Evolutionary conservation across 2,329 filamentous ascomycete genomes (phyloP).

Genomic region (Sporothrix dimorphospora): DNA sequence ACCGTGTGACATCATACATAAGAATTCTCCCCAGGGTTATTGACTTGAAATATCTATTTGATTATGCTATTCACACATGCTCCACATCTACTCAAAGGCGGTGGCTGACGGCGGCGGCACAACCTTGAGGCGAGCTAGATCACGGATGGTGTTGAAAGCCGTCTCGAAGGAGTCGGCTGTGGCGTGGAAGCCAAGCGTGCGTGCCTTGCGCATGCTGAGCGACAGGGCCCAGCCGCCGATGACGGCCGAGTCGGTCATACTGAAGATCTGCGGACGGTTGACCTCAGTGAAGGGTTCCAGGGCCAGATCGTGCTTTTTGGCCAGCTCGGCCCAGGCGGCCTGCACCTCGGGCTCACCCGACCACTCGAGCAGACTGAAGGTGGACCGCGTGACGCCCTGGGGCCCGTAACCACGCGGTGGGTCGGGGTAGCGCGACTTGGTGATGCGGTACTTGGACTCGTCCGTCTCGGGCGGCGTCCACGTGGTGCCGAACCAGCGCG

Average conservation of each 20-base stretch:
- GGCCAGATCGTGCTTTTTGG: slow-evolving; percentile 45
- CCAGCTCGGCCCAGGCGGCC: slow-evolving; percentile 51
- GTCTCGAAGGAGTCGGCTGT: slow-evolving; percentile 41
- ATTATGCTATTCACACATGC: neutral
- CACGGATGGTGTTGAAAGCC: slow-evolving; percentile 31
- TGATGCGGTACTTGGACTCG: slow-evolving; percentile 27
- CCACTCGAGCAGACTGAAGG: slow-evolving; percentile 51
- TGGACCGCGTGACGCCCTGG: slow-evolving; percentile 41
- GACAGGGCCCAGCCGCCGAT: slow-evolving; percentile 34
- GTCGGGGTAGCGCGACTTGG: slow-evolving; percentile 1
- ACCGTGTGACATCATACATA: no score
- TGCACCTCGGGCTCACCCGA: slow-evolving; percentile 48
- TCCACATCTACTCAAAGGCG: neutral
- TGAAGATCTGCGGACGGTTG: slow-evolving; percentile 50
- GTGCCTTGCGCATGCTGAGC: slow-evolving; percentile 40
- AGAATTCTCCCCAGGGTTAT: no score
- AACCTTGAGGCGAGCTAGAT: slow-evolving; percentile 33
- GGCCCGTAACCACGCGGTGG: slow-evolving; percentile 48
- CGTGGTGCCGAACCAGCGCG: slow-evolving; percentile 48
- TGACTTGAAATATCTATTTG: neutral
- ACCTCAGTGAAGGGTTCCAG: slow-evolving; percentile 48
- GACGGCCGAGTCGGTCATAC: slow-evolving; percentile 42
- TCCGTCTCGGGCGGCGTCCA: slow-evolving; percentile 41
- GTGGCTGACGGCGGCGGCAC: slow-evolving; percentile 20
- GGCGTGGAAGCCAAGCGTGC: slow-evolving; percentile 41